phyloP scores from a whole-genome alignment of 768 basidiomycete species.

The Inosperma sp. region DNA sequence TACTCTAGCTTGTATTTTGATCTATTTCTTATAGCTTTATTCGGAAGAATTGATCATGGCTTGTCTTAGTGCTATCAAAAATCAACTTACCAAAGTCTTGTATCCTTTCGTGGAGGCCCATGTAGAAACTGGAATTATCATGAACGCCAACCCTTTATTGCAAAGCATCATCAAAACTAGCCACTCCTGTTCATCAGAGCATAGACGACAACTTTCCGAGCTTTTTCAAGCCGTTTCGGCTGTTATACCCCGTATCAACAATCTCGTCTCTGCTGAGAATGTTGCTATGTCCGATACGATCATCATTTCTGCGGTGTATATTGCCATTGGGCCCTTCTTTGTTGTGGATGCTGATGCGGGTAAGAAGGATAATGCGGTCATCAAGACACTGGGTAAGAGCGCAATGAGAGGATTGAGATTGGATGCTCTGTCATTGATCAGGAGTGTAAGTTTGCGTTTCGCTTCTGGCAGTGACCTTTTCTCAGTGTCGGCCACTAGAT shows the following conservation, averaged over 20 bases:
- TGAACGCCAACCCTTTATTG: conserved; percentile 45
- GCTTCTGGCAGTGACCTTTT: not conserved
- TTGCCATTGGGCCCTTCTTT: conserved; percentile 93
- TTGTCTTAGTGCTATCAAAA: conserved; percentile 74
- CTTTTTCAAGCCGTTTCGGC: conserved; percentile 70
- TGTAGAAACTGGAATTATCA: conserved; percentile 34
- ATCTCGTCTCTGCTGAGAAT: conserved; percentile 65
- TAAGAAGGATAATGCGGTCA: conserved; percentile 53
- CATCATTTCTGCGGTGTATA: conserved; percentile 89
- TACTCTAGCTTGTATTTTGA: conserved; percentile 1
- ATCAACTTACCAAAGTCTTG: conserved; percentile 70
- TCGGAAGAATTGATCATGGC: conserved; percentile 89
- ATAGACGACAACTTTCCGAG: conserved; percentile 54
- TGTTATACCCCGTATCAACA: conserved; percentile 69
- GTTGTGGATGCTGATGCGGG: conserved; percentile 60
- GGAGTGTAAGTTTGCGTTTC: conserved; percentile 56
- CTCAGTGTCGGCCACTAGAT: conserved; percentile 46
- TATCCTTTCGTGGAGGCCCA: conserved; percentile 84
- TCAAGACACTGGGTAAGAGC: conserved; percentile 67
- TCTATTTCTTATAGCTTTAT: conserved; percentile 56
- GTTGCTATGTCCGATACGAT: conserved; percentile 85
- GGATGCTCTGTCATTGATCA: conserved; percentile 77
- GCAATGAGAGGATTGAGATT: conserved; percentile 79
- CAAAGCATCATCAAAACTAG: conserved; percentile 46
- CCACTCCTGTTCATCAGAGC: conserved; percentile 28